phyloP scores from a whole-genome alignment of 2,329 filamentous ascomycete species.

The Cladosporium cucumerinum region DNA sequence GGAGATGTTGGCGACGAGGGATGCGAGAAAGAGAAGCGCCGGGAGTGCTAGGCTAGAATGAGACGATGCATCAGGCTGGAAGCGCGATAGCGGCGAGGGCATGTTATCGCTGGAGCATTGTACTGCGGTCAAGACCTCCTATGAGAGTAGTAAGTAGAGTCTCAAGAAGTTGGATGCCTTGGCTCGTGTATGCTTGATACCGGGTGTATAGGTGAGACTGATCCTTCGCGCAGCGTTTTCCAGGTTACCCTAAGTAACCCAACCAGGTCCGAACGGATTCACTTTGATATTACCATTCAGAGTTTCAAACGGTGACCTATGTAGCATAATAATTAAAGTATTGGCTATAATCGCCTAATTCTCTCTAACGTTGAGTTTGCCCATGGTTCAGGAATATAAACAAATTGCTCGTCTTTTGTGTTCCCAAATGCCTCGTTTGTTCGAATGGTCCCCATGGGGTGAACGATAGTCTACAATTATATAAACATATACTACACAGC shows the following conservation, averaged over 20 bases:
- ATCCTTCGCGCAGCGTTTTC: not conserved
- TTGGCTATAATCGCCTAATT: not conserved
- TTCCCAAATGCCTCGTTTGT: too few relatives aligned
- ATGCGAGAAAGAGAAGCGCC: constrained; percentile 36
- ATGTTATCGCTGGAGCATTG: constrained; percentile 19
- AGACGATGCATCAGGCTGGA: constrained; percentile 23
- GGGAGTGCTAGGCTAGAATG: constrained; percentile 21
- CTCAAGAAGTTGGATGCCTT: not conserved
- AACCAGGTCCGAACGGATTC: not conserved
- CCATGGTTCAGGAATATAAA: not conserved
- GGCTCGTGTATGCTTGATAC: not conserved
- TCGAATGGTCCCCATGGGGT: not conserved
- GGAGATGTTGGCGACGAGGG: constrained; percentile 34
- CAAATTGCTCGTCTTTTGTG: not conserved
- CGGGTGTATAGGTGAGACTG: not conserved
- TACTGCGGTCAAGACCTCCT: constrained; percentile 4
- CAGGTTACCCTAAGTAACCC: not conserved
- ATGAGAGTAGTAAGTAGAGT: not conserved
- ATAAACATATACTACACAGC: not conserved
- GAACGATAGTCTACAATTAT: not conserved
- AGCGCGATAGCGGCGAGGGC: constrained; percentile 26
- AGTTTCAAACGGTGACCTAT: not conserved
- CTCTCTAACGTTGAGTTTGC: not conserved
- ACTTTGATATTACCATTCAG: not conserved
- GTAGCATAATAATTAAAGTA: not conserved